Conservation (phyloP, 371 early-diverging fungal species). For the Mortierella sp. region DNA sequence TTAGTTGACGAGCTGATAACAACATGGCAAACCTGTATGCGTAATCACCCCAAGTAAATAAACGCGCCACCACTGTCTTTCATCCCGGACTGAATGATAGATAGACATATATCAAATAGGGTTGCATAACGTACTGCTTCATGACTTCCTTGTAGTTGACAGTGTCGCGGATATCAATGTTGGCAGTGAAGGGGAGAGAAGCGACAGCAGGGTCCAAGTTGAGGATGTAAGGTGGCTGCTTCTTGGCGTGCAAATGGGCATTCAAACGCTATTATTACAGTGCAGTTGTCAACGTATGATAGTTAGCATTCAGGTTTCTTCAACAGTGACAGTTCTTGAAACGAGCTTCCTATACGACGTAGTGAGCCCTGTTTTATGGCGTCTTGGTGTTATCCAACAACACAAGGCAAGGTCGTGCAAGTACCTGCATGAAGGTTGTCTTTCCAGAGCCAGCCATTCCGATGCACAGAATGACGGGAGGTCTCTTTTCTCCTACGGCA, state of each 20-base stretch:
- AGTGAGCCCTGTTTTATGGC: no score
- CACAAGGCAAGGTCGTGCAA: no score
- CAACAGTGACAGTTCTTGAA: not conserved
- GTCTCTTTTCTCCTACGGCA: conserved; percentile 62
- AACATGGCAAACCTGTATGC: no score
- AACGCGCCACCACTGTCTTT: not conserved
- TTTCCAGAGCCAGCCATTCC: conserved; percentile 99
- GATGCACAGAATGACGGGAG: conserved; percentile 89
- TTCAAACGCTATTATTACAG: conserved; percentile 79
- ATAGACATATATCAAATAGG: not conserved
- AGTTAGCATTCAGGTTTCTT: conserved; percentile 4
- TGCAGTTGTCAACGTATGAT: not conserved
- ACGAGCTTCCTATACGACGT: no score
- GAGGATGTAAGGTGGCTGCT: conserved; percentile 89
- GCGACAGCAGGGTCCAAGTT: conserved; percentile 99
- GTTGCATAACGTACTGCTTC: conserved; percentile 84
- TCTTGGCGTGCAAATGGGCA: conserved; percentile 84
- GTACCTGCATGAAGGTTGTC: conserved; percentile 98
- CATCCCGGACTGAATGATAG: not conserved
- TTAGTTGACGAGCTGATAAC: no score
- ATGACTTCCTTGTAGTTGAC: conserved; percentile 99
- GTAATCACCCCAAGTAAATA: not conserved
- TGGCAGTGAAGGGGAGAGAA: conserved; percentile 93
- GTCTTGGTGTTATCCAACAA: no score
- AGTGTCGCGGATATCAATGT: conserved; percentile 99